These are phyloP conservation scores for Hippophae rhamnoides DNA, from an alignment of 306 rosid species.

Conservation along the genomic window DNA sequence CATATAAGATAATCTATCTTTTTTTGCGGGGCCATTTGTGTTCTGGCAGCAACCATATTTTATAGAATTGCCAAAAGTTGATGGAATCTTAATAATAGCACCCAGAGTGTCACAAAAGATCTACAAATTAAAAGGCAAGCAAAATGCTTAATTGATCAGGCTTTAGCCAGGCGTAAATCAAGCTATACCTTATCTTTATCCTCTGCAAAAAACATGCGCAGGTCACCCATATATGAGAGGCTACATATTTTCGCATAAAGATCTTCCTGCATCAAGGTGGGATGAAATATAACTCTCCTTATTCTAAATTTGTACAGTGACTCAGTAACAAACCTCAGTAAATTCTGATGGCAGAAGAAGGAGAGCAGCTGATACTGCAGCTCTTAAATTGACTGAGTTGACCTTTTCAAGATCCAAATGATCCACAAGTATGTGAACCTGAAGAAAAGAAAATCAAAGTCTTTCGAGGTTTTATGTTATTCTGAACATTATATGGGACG, in stretches of 20 bases:
- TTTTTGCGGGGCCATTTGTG: background rate
- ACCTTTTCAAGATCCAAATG: conserved; percentile 35
- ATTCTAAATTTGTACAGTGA: conserved; percentile 21
- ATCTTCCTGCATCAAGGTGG: conserved; percentile 54
- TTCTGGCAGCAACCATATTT: background rate
- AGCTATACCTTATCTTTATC: conserved; percentile 73
- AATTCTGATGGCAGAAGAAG: conserved; percentile 79
- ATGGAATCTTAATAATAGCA: background rate
- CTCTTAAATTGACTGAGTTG: conserved; percentile 72
- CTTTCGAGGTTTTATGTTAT: conserved; percentile 6
- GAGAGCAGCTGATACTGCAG: conserved; percentile 77
- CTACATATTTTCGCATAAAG: conserved; percentile 86
- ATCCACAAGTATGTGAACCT: conserved; percentile 73
- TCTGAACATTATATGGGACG: background rate
- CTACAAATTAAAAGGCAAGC: conserved; percentile 5
- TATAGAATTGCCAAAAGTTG: background rate
- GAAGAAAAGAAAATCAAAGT: conserved; percentile 13
- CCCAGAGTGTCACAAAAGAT: background rate
- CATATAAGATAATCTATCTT: background rate
- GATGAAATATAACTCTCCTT: conserved; percentile 9
- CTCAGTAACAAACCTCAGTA: conserved; percentile 50
- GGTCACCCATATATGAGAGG: conserved; percentile 80
- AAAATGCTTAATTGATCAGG: background rate
- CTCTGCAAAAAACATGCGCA: conserved; percentile 94
- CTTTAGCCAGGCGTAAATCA: conserved; percentile 5